Conservation (phyloP, 257 asterid species). For the Striga asiatica region DNA sequence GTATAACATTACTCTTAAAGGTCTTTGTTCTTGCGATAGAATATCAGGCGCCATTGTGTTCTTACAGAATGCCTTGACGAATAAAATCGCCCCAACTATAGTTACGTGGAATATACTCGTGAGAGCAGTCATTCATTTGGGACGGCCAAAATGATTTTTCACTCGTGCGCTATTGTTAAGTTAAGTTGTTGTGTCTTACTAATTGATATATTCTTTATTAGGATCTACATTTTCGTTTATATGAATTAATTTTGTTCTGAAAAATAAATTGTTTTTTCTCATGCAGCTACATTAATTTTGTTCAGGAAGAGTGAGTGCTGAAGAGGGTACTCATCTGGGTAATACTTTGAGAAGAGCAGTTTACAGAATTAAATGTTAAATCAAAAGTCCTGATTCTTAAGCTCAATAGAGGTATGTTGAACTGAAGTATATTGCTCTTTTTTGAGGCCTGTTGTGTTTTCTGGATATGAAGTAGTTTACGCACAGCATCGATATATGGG, state of each 20-base stretch:
- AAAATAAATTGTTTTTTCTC: no score
- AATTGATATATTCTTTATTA: neutral
- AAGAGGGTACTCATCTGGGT: neutral
- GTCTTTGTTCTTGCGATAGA: constrained; percentile 72
- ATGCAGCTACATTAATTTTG: no score
- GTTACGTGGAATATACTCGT: constrained; percentile 90
- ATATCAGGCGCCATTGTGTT: constrained; percentile 43
- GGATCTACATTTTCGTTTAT: no score
- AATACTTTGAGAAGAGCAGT: constrained; percentile 1
- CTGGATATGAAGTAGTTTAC: no score
- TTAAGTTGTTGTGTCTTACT: constrained; percentile 18
- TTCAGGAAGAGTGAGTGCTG: constrained; percentile 7
- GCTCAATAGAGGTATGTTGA: no score
- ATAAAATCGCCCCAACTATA: constrained; percentile 51
- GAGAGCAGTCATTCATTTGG: constrained; percentile 54
- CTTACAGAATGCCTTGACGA: constrained; percentile 54
- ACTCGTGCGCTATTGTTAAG: constrained; percentile 15
- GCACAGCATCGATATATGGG: constrained; percentile 33
- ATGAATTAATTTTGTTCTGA: no score
- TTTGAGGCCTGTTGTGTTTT: neutral
- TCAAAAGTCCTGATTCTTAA: neutral
- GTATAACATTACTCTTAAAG: constrained; percentile 79
- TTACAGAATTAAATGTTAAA: neutral
- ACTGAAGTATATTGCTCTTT: no score
- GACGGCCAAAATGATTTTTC: constrained; percentile 20